Conservation (phyloP, 208 protist species). For the Lotmaria passim region DNA sequence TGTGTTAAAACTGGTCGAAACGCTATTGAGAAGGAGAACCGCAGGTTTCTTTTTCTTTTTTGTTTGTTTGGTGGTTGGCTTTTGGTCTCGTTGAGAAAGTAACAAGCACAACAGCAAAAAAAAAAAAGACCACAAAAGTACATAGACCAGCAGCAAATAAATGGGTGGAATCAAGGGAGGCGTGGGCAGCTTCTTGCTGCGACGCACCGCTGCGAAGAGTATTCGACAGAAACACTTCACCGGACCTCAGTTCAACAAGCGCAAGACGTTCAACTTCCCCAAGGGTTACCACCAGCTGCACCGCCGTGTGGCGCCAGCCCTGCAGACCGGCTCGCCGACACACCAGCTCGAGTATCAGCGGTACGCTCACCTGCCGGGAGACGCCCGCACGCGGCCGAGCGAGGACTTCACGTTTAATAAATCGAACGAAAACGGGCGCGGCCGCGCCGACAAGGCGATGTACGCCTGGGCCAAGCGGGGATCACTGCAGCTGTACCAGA, state of each 20-base stretch:
- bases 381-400: constrained; percentile 57
- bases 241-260: constrained; percentile 79
- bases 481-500: constrained; percentile 75
- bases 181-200: constrained; percentile 80
- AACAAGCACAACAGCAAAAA: neutral
- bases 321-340: constrained; percentile 56
- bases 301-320: constrained; percentile 55
- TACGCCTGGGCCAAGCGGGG: constrained; percentile 76
- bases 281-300: constrained; percentile 75
- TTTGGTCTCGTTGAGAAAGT: too few species aligned
- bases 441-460: constrained; percentile 66
- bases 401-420: constrained; percentile 72
- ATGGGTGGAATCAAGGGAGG: constrained; percentile 77
- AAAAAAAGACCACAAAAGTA: neutral
- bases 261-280: constrained; percentile 75
- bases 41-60: too few species aligned
- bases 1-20: too few species aligned
- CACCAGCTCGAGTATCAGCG: constrained; percentile 71
- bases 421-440: constrained; percentile 5
- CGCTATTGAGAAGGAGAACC: too few species aligned
- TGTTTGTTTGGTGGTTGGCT: too few species aligned
- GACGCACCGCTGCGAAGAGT: constrained; percentile 66
- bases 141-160: neutral
- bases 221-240: constrained; percentile 77
- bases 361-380: constrained; percentile 71